These are phyloP conservation scores for Saxophila tyrrhenica DNA, from an alignment of 495 filamentous ascomycete genomes.

Conservation along the genomic window DNA sequence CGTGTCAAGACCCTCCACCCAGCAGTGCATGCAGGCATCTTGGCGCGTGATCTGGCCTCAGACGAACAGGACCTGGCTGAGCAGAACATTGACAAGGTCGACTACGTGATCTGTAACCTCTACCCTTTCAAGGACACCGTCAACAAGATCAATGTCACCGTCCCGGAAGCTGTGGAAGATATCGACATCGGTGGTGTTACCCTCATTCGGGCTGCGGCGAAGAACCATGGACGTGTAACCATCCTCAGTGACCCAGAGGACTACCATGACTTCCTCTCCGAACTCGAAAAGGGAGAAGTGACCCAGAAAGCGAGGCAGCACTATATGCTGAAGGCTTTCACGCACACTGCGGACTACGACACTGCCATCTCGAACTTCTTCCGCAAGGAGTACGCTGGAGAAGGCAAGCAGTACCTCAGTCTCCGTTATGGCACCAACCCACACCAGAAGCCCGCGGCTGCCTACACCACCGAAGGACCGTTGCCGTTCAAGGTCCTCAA, in stretches of 20 bases:
- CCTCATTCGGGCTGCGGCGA: slow-evolving; percentile 87
- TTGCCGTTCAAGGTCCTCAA: slow-evolving; percentile 96
- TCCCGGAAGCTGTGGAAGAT: slow-evolving; percentile 93
- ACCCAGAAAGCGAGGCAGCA: slow-evolving; percentile 67
- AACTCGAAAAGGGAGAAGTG: slow-evolving; percentile 76
- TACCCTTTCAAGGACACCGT: slow-evolving; percentile 98
- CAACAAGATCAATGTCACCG: slow-evolving; percentile 90
- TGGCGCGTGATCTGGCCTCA: slow-evolving; percentile 80
- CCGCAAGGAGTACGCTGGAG: slow-evolving; percentile 84
- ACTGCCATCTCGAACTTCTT: slow-evolving; percentile 91
- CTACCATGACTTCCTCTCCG: slow-evolving; percentile 86
- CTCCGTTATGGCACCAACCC: slow-evolving; percentile 95
- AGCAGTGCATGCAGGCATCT: slow-evolving; percentile 77
- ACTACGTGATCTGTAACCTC: slow-evolving; percentile 96
- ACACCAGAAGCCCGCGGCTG: slow-evolving; percentile 90
- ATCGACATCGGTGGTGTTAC: slow-evolving; percentile 98
- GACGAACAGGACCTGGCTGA: slow-evolving; percentile 94
- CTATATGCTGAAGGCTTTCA: slow-evolving; percentile 92
- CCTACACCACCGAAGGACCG: slow-evolving; percentile 55
- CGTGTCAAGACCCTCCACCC: slow-evolving; percentile 97
- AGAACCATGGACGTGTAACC: slow-evolving; percentile 91
- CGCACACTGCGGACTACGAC: slow-evolving; percentile 98
- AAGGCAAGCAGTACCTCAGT: slow-evolving; percentile 68
- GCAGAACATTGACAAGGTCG: slow-evolving; percentile 94
- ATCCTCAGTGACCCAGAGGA: slow-evolving; percentile 88